Evolutionary conservation across 108 stramenopile genomes (phyloP).

Genomic region (Cyclotella cryptica): DNA sequence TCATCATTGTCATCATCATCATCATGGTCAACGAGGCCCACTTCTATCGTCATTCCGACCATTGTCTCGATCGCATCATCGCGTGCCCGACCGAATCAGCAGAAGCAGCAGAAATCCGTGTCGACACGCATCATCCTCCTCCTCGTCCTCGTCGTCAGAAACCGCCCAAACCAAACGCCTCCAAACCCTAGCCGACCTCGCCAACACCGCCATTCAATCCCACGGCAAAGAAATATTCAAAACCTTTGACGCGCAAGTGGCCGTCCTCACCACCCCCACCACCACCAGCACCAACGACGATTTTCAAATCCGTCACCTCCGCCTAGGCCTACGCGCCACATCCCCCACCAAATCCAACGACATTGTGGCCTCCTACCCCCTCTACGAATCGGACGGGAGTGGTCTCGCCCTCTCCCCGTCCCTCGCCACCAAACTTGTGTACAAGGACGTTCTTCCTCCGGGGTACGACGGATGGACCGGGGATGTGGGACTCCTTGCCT

Average conservation of each 20-base stretch:
- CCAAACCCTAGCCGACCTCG: conserved; percentile 28
- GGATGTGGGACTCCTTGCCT: conserved; percentile 77
- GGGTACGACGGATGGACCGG: conserved; percentile 89
- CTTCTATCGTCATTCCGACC: too few species aligned
- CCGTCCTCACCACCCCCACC: conserved; percentile 2
- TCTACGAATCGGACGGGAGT: conserved; percentile 57
- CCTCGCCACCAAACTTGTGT: conserved; percentile 61
- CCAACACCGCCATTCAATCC: conserved; percentile 27
- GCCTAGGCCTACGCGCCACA: conserved; percentile 79
- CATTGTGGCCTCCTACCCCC: conserved; percentile 61
- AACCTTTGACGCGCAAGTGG: conserved; percentile 34
- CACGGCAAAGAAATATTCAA: conserved; percentile 22
- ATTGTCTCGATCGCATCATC: too few species aligned
- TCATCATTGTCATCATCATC: too few species aligned
- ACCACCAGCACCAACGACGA: conserved; percentile 9
- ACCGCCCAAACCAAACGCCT: conserved; percentile 13
- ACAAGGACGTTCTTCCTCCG: conserved; percentile 61
- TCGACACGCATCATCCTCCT: neutral
- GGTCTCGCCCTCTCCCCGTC: conserved; percentile 59
- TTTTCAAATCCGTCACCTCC: conserved; percentile 14
- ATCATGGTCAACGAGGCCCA: too few species aligned
- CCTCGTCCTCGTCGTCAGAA: neutral
- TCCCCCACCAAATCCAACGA: conserved; percentile 56
- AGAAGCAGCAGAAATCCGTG: too few species aligned
- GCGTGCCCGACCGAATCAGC: too few species aligned